Evolutionary conservation across 257 asterid species (phyloP).

Genomic region (Mentha longifolia): DNA sequence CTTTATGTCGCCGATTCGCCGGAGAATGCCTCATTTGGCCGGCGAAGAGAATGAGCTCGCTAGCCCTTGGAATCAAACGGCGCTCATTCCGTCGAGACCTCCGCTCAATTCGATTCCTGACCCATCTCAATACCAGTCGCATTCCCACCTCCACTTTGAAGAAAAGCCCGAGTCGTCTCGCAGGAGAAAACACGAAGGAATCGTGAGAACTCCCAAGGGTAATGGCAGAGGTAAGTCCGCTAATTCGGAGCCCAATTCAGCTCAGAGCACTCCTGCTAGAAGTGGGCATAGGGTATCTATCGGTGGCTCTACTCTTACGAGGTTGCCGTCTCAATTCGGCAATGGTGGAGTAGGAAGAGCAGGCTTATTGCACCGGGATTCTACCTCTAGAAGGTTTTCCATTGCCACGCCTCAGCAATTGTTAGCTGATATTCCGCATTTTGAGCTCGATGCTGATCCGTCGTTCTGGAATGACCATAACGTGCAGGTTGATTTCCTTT

Average conservation of each 20-base stretch:
- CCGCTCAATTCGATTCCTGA: conserved; percentile 77
- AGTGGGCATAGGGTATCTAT: conserved; percentile 42
- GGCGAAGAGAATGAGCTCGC: conserved; percentile 49
- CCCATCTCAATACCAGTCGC: conserved; percentile 60
- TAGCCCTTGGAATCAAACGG: conserved; percentile 30
- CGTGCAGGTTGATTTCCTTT: conserved; percentile 65
- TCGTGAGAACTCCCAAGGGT: conserved; percentile 46
- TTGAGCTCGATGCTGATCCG: conserved; percentile 63
- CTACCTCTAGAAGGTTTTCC: conserved; percentile 44
- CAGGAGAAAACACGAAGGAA: conserved; percentile 33
- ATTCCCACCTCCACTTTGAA: conserved; percentile 20
- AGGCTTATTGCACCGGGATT: conserved; percentile 42
- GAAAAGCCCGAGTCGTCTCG: conserved; percentile 37
- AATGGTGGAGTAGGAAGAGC: conserved; percentile 41
- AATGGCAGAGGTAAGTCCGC: conserved; percentile 38
- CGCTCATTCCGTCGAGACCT: conserved; percentile 45
- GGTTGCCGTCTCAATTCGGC: conserved; percentile 42
- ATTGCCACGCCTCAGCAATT: conserved; percentile 37
- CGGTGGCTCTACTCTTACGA: conserved; percentile 35
- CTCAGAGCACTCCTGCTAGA: conserved; percentile 56
- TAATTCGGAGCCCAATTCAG: conserved; percentile 57
- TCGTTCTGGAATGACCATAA: conserved; percentile 83
- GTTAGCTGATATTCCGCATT: conserved; percentile 50
- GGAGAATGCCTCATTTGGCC: conserved; percentile 32
- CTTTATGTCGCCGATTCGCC: conserved; percentile 45